phyloP scores from a whole-genome alignment of 169 alveolate species.

The Babesia bigemina region DNA sequence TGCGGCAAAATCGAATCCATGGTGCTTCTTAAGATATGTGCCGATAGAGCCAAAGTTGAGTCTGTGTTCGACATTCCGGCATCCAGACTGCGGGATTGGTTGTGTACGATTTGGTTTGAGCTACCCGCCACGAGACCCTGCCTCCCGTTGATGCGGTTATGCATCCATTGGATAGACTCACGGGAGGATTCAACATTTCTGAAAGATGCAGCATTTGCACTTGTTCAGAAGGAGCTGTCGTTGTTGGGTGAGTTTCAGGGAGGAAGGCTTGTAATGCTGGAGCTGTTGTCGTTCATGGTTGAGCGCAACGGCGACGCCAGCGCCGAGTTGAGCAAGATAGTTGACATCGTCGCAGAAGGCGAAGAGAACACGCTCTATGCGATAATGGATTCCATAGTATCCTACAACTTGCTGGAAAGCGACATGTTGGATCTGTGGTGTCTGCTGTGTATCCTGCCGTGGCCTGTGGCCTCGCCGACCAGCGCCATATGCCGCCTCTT shows the following conservation, averaged over 20 bases:
- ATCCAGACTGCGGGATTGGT: constrained; percentile 49
- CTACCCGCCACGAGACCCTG: constrained; percentile 60
- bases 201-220: constrained; percentile 60
- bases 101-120: constrained; percentile 68
- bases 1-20: constrained; percentile 58
- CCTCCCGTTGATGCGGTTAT: constrained; percentile 33
- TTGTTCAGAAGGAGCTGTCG: constrained; percentile 40
- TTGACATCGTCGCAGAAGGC: constrained; percentile 30
- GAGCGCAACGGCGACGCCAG: constrained; percentile 35
- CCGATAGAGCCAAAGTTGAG: constrained; percentile 42
- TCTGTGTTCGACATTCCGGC: constrained; percentile 51
- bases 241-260: constrained; percentile 43
- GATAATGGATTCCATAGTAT: constrained; percentile 11
- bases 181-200: constrained; percentile 41
- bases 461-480: constrained; percentile 55
- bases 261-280: constrained; percentile 28
- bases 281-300: constrained; percentile 41
- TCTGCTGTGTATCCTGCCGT: constrained; percentile 60
- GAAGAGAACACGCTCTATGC: constrained; percentile 15
- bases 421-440: constrained; percentile 67
- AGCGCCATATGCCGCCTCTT: constrained; percentile 50
- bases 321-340: constrained; percentile 33
- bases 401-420: constrained; percentile 39
- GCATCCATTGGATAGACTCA: constrained; percentile 63
- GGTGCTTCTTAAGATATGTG: constrained; percentile 46